Evolutionary conservation across 1,139 yeast genomes (phyloP), one percentile per base, ranked within the genome.

Genomic region (Blastobotrys buckinghamii): DNA sequence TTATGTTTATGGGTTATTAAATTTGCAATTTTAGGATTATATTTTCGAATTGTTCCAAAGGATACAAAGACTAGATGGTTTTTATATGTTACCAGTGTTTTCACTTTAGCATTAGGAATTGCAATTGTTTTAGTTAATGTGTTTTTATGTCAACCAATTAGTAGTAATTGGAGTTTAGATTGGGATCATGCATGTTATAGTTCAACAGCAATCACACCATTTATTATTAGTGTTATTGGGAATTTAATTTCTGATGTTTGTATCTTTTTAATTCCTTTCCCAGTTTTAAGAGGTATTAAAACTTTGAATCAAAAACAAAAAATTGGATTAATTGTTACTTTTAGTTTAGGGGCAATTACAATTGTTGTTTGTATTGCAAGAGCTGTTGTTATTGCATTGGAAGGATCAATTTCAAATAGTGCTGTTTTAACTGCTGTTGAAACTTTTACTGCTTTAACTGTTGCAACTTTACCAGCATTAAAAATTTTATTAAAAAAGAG

Each of bases 381-480:
- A 16, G 61, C 60, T 8, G 55, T 56, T 8, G 45, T 60, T 26
- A 42, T 59, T 26, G 63, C 55, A 9, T 20, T 56, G 7, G 50
- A 56, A 5, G 66, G 62, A 2, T 45, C 52, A 20, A 58, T 60
- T 26, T 52, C 61, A 27, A 42, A 45, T 35, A 48, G 60, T 6
- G 66, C 65, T 13, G 53, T 62, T 27, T 50, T 62, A 22, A 60
- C 65, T 4, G 65, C 65, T 2, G 55, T 61, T 8, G 67, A 63
- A 45, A 57, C 63, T 43, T 58, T 57, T 43, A 62, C 63, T 10
- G 60, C 65, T 12, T 57, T 61, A 57, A 54, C 55, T 17, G 65
- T 62, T 2, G 66, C 65, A 10, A 53, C 59, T 42, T 47, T 63
- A 53, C 67, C 67, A 16, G 57, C 64, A 10, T 49, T 63, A 54